Evolutionary conservation across 352 stramenopile genomes (phyloP).

Genomic region (Pythium chondricola): DNA sequence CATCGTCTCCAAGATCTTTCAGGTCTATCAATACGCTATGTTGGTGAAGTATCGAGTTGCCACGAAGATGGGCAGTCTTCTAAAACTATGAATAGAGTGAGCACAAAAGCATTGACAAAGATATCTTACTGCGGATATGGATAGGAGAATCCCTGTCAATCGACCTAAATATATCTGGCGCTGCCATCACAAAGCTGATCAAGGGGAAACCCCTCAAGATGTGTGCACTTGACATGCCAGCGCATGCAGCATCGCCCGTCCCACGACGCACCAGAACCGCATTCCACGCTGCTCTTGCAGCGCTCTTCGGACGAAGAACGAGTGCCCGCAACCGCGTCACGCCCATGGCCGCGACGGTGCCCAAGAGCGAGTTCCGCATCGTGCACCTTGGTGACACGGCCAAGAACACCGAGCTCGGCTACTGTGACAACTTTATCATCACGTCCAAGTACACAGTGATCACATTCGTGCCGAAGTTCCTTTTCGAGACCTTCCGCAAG

Average conservation of each 20-base stretch:
- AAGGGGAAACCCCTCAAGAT: no score
- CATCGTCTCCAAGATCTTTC: conserved; percentile 16
- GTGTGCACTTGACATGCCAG: no score
- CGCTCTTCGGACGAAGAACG: not conserved
- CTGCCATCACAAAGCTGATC: no score
- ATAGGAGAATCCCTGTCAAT: no score
- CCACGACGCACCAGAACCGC: no score
- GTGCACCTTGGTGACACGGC: conserved; percentile 54
- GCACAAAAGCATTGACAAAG: no score
- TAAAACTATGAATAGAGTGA: no score
- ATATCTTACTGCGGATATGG: no score
- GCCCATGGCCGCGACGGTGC: conserved; percentile 12
- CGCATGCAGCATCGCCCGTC: no score
- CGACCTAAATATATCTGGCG: no score
- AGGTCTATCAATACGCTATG: conserved; percentile 13
- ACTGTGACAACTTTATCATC: conserved; percentile 86
- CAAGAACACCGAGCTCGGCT: conserved; percentile 51
- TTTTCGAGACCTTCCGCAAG: conserved; percentile 89
- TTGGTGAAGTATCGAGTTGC: no score
- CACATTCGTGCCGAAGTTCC: conserved; percentile 88
- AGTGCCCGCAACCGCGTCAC: not conserved
- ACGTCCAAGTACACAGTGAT: conserved; percentile 89
- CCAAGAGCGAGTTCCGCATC: conserved; percentile 35
- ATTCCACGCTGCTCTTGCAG: not conserved
- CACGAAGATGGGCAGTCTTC: no score